Evolutionary conservation across 2,329 filamentous ascomycete genomes (phyloP), one percentile per base, ranked within the genome.

Genomic region (Cladosporium sp.): DNA sequence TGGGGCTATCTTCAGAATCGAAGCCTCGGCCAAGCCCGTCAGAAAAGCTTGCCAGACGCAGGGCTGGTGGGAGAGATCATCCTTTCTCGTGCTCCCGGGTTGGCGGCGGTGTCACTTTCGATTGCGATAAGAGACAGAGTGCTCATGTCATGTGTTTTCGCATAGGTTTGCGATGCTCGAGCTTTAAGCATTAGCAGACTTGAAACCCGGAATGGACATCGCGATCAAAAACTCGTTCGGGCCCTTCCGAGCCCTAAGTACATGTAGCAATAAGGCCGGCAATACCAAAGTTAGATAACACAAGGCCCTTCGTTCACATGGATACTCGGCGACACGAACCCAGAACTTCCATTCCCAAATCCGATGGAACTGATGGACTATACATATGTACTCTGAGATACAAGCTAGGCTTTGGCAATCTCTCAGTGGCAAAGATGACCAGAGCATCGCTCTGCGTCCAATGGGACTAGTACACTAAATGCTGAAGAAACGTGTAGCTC

Each of bases 1-100:
- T 54, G 51, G 51, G 51, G 51, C 51, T 54, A 32, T 32, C 18
- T 54, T 54, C 26, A 21, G 7, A 43, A n/a, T 21, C 28, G 51
- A 54, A 54, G 51, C 51, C 51, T 54, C 51, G 51, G 51, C 51
- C 51, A 54, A 54, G 51, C 13, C 26, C 30, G 51, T 54, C 51
- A 54, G 51, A 54, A 54, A 54, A 54, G 51, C 51, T 54, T 54
- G 51, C 51, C 16, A 54, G 51, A 30, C 10, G 26, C 26, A 54
- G 26, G 51, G 51, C 51, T 53, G 26, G 46, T 21, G 3, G 10
- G 39, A 43, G 39, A 21, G 39, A 43, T 39, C 16, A 7, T 36
- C 34, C 7, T 34, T 34, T 39, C 36, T 7, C 4, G 39, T 11
- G 18, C 18, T 10, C 7, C 18, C n/a, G 1, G 16, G 18, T 39